Percentiles rank a stretch among this genome's conserved stretches.
phyloP scores from a whole-genome alignment of 331 rosid species.

The Dryas integrifolia region DNA sequence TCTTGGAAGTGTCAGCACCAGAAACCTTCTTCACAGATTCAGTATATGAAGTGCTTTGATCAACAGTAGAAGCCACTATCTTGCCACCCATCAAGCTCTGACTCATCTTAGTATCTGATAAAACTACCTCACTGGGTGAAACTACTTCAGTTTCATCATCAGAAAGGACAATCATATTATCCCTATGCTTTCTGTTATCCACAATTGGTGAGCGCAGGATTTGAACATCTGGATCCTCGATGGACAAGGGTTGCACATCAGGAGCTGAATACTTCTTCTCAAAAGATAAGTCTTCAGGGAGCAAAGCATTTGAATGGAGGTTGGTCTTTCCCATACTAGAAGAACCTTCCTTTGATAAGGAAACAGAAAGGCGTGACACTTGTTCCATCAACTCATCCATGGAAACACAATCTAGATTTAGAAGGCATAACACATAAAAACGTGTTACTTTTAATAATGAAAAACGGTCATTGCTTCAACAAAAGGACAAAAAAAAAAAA shows the following conservation, averaged over 20 bases:
- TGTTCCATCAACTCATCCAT: slow-evolving; percentile 67
- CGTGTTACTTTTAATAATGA: slow-evolving; percentile 22
- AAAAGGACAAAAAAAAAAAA: neutral
- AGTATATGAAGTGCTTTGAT: slow-evolving; percentile 33
- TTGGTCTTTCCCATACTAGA: slow-evolving; percentile 35
- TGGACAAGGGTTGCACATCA: slow-evolving; percentile 36
- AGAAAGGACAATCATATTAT: slow-evolving; percentile 59
- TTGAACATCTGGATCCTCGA: slow-evolving; percentile 40
- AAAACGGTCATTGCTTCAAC: slow-evolving; percentile 4
- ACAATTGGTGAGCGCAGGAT: slow-evolving; percentile 33
- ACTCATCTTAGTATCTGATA: slow-evolving; percentile 38
- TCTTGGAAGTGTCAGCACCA: slow-evolving; percentile 36
- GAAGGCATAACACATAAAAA: slow-evolving; percentile 30
- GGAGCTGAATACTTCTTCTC: slow-evolving; percentile 37
- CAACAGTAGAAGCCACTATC: slow-evolving; percentile 28
- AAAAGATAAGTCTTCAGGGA: slow-evolving; percentile 39
- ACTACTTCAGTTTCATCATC: slow-evolving; percentile 70
- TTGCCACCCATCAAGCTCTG: slow-evolving; percentile 36
- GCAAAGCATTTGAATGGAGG: slow-evolving; percentile 31
- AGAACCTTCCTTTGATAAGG: slow-evolving; percentile 56
- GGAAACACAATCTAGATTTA: slow-evolving; percentile 52
- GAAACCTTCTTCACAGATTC: slow-evolving; percentile 38
- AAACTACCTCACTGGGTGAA: slow-evolving; percentile 29
- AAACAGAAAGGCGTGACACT: slow-evolving; percentile 59
- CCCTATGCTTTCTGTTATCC: slow-evolving; percentile 27